Evolutionary conservation across 345 rosid species (phyloP).

Genomic region (Bruguiera gymnorhiza): DNA sequence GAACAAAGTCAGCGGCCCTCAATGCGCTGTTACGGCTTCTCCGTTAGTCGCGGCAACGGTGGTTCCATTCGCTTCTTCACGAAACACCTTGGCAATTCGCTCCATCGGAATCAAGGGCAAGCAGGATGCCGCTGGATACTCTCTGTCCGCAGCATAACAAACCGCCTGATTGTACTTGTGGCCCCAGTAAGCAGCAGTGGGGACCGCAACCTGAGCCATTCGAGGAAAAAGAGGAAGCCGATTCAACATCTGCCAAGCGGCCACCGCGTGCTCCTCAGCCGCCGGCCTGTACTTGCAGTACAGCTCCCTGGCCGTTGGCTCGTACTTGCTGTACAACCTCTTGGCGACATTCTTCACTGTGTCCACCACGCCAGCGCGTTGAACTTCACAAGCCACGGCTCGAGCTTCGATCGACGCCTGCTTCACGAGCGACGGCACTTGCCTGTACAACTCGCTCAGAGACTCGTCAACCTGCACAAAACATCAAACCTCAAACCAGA

Average conservation of each 20-base stretch:
- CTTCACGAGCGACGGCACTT: slow-evolving; percentile 62
- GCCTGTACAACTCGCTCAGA: slow-evolving; percentile 40
- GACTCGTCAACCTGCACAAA: slow-evolving; percentile 55
- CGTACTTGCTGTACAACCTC: slow-evolving; percentile 37
- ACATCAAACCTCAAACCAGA: too few relatives aligned
- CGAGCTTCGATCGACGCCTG: slow-evolving; percentile 53
- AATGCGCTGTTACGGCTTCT: neutral
- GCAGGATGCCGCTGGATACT: slow-evolving; percentile 37
- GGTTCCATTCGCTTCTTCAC: slow-evolving; percentile 9
- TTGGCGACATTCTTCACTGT: slow-evolving; percentile 40
- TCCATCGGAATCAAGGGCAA: slow-evolving; percentile 64
- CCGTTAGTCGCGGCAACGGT: slow-evolving; percentile 13
- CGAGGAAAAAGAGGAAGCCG: slow-evolving; percentile 52
- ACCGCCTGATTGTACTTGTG: slow-evolving; percentile 62
- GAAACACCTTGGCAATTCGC: slow-evolving; percentile 51
- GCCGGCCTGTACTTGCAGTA: slow-evolving; percentile 47
- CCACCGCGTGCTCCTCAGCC: slow-evolving; percentile 51
- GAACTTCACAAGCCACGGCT: slow-evolving; percentile 58
- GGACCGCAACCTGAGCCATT: slow-evolving; percentile 49
- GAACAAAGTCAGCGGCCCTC: neutral
- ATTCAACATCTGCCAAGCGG: slow-evolving; percentile 51
- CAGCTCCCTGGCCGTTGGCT: slow-evolving; percentile 49
- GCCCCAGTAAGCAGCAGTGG: slow-evolving; percentile 60
- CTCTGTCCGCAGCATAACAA: slow-evolving; percentile 37
- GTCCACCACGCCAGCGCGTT: slow-evolving; percentile 47